A percentile compares a stretch with the other conserved stretches of the same genome.
phyloP scores from a whole-genome alignment of 805 yeast genomes.

The Maudiozyma saulgeensis region DNA sequence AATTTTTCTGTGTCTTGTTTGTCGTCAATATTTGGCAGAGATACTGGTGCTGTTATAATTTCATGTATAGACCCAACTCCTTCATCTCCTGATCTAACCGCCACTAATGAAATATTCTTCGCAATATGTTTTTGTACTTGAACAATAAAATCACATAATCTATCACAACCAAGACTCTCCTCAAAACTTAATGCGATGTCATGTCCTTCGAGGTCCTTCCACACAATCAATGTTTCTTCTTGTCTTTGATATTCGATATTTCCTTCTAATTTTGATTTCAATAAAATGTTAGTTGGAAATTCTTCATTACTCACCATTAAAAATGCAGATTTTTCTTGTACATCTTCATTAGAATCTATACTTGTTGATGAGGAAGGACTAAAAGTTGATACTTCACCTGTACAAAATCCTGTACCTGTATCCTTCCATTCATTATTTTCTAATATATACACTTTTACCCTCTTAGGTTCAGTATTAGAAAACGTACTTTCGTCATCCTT shows the following conservation, averaged over 20 bases:
- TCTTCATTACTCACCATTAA: conserved; percentile 67
- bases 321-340: conserved; percentile 35
- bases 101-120: conserved; percentile 60
- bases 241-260: conserved; percentile 81
- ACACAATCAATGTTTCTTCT: conserved; percentile 86
- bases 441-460: conserved; percentile 86
- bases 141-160: conserved; percentile 70
- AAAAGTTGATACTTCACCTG: conserved; percentile 43
- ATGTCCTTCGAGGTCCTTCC: conserved; percentile 65
- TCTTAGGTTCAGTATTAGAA: conserved; percentile 40
- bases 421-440: conserved; percentile 83
- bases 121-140: conserved; percentile 53
- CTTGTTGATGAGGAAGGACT: not conserved
- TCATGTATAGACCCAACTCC: conserved; percentile 55
- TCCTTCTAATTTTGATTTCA: conserved; percentile 63
- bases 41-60: conserved; percentile 69
- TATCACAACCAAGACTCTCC: conserved; percentile 81
- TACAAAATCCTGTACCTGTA: conserved; percentile 84
- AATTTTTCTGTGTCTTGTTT: conserved; percentile 37
- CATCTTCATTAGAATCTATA: conserved; percentile 7
- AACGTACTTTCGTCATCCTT: conserved; percentile 2
- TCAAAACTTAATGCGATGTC: conserved; percentile 89
- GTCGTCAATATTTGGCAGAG: conserved; percentile 52
- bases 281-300: conserved; percentile 45
- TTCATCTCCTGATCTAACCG: conserved; percentile 43